Evolutionary conservation across 1,284 basidiomycete species (phyloP).

Genomic region (Anthracocystis setariae): DNA sequence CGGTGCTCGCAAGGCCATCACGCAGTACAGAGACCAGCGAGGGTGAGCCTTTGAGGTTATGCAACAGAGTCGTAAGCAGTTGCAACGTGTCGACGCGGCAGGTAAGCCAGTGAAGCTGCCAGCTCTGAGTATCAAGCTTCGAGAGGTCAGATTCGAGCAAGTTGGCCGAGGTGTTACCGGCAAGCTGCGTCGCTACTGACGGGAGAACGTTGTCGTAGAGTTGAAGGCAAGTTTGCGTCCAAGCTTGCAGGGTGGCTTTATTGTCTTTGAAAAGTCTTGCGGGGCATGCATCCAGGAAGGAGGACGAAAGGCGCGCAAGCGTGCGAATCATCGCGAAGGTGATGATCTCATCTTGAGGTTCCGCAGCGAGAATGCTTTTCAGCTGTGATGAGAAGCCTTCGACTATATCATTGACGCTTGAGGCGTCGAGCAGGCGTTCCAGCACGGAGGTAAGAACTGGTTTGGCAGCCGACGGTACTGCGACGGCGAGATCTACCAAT

Average conservation of each 20-base stretch:
- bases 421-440: slow-evolving; percentile 44
- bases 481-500: slow-evolving; percentile 40
- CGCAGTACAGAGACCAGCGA: slow-evolving; percentile 7
- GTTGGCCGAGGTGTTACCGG: neutral
- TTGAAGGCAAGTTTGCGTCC: slow-evolving; percentile 16
- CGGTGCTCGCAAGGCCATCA: slow-evolving; percentile 10
- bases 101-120: slow-evolving; percentile 40
- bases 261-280: slow-evolving; percentile 18
- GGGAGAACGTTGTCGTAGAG: slow-evolving; percentile 29
- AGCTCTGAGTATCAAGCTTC: slow-evolving; percentile 10
- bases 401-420: slow-evolving; percentile 31
- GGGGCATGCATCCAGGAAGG: slow-evolving; percentile 26
- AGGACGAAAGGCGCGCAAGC: slow-evolving; percentile 19
- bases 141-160: slow-evolving; percentile 4
- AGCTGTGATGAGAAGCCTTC: slow-evolving; percentile 21
- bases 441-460: slow-evolving; percentile 7
- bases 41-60: slow-evolving; percentile 14
- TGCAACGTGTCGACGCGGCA: slow-evolving; percentile 34
- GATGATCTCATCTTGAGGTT: neutral
- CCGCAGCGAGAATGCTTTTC: neutral
- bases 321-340: slow-evolving; percentile 15
- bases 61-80: slow-evolving; percentile 16
- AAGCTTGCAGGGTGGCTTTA: neutral
- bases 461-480: slow-evolving; percentile 9
- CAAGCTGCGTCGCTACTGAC: slow-evolving; percentile 1